phyloP scores from a whole-genome alignment of 179 eudicot species.

The Beta corolliflora region DNA sequence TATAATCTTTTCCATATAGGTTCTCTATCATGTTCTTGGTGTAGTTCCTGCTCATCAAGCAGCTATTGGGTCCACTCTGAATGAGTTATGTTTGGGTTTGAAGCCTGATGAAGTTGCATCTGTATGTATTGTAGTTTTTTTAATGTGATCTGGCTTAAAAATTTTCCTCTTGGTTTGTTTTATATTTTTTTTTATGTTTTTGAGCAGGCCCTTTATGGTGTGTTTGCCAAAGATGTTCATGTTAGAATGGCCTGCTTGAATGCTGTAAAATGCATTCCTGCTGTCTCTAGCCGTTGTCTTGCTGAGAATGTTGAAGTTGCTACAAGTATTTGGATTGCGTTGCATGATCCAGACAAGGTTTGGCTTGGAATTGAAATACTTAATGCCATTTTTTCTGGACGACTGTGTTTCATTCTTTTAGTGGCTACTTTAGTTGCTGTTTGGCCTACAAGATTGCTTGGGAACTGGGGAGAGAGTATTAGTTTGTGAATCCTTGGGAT shows the following conservation, averaged over 20 bases:
- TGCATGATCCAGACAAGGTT: constrained; percentile 98
- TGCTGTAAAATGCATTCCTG: constrained; percentile 95
- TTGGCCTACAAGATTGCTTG: not conserved
- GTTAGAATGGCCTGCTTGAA: constrained; percentile 94
- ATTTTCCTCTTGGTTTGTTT: constrained; percentile 16
- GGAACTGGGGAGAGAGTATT: not conserved
- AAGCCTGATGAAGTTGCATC: constrained; percentile 80
- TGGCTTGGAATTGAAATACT: constrained; percentile 19
- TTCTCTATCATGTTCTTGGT: constrained; percentile 90
- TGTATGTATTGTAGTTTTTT: constrained; percentile 45
- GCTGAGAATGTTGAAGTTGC: constrained; percentile 83
- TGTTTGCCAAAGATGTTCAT: constrained; percentile 91
- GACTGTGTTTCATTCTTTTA: not conserved
- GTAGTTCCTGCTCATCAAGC: constrained; percentile 82
- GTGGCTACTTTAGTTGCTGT: not conserved
- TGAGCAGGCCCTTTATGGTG: constrained; percentile 79
- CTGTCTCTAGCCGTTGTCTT: constrained; percentile 76
- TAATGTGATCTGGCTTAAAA: not conserved
- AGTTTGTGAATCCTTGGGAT: not conserved
- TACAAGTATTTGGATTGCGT: constrained; percentile 91
- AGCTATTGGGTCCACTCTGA: constrained; percentile 79
- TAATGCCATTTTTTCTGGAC: not conserved
- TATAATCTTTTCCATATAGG: constrained; percentile 47
- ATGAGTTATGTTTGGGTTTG: constrained; percentile 93
- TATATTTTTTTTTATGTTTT: not conserved